phyloP scores from a whole-genome alignment of 2,329 filamentous ascomycete species.

The Tetracladium maxilliforme region DNA sequence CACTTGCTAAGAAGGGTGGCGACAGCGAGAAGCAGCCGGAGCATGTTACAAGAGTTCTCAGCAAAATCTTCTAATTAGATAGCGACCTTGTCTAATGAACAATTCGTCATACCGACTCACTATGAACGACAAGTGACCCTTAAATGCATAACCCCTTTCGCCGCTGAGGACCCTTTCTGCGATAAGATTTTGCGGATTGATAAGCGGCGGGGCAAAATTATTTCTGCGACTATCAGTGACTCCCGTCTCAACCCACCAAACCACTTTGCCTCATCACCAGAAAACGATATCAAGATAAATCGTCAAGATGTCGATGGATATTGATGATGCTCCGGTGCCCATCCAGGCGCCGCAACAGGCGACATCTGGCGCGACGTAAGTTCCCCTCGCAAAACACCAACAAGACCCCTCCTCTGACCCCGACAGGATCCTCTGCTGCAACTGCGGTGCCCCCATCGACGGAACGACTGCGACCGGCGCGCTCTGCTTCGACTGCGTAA shows the following conservation, averaged over 20 bases:
- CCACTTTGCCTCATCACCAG: slow-evolving; percentile 3
- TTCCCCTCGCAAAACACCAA: slow-evolving; percentile 7
- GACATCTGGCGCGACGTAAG: slow-evolving; percentile 35
- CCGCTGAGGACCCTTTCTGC: too few species aligned
- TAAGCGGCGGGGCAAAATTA: too few species aligned
- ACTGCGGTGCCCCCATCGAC: slow-evolving; percentile 92
- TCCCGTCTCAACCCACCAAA: too few species aligned
- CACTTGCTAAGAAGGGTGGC: slow-evolving; percentile 10
- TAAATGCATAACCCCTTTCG: too few species aligned
- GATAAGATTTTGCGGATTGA: too few species aligned
- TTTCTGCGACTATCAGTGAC: too few species aligned
- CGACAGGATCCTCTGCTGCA: slow-evolving; percentile 82
- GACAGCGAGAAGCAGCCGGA: slow-evolving; percentile 33
- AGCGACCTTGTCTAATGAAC: slow-evolving; percentile 1
- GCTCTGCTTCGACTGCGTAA: slow-evolving; percentile 91
- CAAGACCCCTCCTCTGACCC: slow-evolving; percentile 6
- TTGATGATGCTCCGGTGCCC: slow-evolving; percentile 42
- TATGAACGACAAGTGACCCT: too few species aligned
- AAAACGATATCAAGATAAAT: slow-evolving; percentile 3
- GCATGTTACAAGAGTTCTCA: slow-evolving; percentile 42
- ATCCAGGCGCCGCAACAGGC: slow-evolving; percentile 19
- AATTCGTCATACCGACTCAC: too few species aligned
- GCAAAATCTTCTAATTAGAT: slow-evolving; percentile 42
- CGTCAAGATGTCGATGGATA: slow-evolving; percentile 37
- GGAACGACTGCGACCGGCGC: slow-evolving; percentile 76